phyloP scores from a whole-genome alignment of 2,329 filamentous ascomycete genomes.

The Fusarium newnesense region DNA sequence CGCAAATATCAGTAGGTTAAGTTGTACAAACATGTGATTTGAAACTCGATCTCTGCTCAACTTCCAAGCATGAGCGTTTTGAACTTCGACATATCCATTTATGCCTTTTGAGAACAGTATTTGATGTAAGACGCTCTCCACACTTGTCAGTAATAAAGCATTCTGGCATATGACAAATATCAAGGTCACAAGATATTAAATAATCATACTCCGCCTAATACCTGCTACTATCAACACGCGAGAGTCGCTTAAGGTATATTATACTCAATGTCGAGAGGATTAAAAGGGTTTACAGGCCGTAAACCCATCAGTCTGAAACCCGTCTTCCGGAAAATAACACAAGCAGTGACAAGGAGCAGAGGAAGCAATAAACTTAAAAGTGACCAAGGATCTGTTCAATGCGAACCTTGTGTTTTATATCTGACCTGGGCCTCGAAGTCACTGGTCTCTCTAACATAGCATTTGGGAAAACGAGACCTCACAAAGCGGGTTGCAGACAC shows the following conservation, averaged over 20 bases:
- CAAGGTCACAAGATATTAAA: background rate
- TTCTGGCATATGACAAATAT: background rate
- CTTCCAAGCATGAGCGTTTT: background rate
- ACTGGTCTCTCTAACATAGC: slow-evolving; percentile 28
- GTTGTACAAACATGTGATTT: background rate
- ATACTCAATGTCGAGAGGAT: background rate
- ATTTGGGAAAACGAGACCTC: background rate
- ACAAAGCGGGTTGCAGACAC: slow-evolving; percentile 5
- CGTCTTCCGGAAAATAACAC: background rate
- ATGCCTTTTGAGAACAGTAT: background rate
- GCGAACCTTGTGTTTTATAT: slow-evolving; percentile 4
- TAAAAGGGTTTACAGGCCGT: background rate
- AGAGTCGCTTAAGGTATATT: too few relatives aligned
- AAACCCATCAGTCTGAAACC: too few relatives aligned
- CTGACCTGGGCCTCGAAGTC: slow-evolving; percentile 4
- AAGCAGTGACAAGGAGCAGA: background rate
- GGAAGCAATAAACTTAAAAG: background rate
- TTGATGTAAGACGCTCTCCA: background rate
- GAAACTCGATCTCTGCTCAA: background rate
- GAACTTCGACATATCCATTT: background rate
- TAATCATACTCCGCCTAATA: background rate
- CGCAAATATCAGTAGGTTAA: background rate
- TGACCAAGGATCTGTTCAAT: background rate
- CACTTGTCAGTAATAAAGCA: background rate
- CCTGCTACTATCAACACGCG: background rate